Conservation (phyloP, 2,329 filamentous ascomycete species). For the Xylariaceae sp. region DNA sequence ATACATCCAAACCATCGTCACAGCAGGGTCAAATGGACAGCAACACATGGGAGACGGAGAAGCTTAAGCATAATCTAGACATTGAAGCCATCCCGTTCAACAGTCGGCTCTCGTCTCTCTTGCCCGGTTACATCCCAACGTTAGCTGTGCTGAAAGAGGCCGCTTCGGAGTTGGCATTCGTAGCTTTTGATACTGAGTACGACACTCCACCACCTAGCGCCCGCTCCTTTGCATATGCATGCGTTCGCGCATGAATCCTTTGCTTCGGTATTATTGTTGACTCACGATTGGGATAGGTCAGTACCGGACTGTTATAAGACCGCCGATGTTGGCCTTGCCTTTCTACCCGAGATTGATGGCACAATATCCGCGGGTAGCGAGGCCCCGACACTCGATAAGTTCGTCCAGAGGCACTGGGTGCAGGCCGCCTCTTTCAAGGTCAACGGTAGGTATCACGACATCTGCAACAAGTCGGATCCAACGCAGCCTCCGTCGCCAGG, state of each 20-base stretch:
- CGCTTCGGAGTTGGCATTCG: conserved; percentile 4
- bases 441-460: conserved; percentile 1
- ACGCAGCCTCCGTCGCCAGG: background rate
- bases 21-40: background rate
- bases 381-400: background rate
- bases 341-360: conserved; percentile 10
- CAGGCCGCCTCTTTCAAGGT: conserved; percentile 2
- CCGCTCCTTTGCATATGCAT: background rate
- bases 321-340: conserved; percentile 9
- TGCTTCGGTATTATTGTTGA: background rate
- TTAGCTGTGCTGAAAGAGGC: conserved; percentile 1
- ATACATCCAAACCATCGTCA: background rate
- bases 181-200: conserved; percentile 3
- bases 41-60: background rate
- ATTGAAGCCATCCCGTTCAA: background rate
- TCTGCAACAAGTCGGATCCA: background rate
- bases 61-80: conserved; percentile 1
- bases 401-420: background rate
- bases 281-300: background rate
- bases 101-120: background rate
- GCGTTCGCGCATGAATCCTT: background rate
- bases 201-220: background rate
- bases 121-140: conserved; percentile 5
- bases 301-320: background rate
- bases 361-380: background rate